Percentiles rank a stretch among this genome's conserved stretches.
These are phyloP conservation scores for Mimosa bimucronata DNA, from an alignment of 306 rosid genomes.

Conservation along the genomic window DNA sequence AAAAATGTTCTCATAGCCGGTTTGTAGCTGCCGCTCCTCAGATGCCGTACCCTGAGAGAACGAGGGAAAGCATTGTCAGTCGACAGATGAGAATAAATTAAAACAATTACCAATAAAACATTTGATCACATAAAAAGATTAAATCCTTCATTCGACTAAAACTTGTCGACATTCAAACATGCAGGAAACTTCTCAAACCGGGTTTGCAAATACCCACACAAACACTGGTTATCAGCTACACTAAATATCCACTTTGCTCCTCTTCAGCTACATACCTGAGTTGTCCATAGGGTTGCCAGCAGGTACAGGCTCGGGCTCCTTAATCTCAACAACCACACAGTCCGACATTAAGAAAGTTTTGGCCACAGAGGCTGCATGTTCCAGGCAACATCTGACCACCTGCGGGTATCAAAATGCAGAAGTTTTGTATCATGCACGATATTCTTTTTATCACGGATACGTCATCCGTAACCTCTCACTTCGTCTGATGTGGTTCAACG, in stretches of 20 bases:
- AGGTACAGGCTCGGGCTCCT: constrained; percentile 81
- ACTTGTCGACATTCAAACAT: not conserved
- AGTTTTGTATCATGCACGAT: constrained; percentile 4
- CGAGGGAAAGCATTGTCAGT: not conserved
- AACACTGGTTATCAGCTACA: not conserved
- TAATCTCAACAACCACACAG: constrained; percentile 97
- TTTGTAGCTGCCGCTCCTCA: constrained; percentile 35
- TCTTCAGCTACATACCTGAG: constrained; percentile 61
- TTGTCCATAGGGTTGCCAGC: constrained; percentile 94
- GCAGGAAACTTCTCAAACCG: not conserved
- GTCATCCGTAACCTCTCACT: too few species aligned
- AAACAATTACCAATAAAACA: not conserved
- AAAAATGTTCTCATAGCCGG: constrained; percentile 10
- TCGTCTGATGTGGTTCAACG: too few species aligned
- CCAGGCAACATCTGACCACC: constrained; percentile 99
- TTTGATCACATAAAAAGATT: not conserved
- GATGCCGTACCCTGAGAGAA: constrained; percentile 65
- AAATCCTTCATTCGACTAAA: not conserved
- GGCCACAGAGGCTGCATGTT: constrained; percentile 96
- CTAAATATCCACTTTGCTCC: not conserved
- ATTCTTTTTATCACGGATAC: not conserved
- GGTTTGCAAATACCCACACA: not conserved
- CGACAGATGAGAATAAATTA: not conserved
- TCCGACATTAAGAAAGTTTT: constrained; percentile 98
- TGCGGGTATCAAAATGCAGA: constrained; percentile 25